Base-by-base conservation (phyloP, 169 alveolate genomes). In the Condylostoma magnum region DNA sequence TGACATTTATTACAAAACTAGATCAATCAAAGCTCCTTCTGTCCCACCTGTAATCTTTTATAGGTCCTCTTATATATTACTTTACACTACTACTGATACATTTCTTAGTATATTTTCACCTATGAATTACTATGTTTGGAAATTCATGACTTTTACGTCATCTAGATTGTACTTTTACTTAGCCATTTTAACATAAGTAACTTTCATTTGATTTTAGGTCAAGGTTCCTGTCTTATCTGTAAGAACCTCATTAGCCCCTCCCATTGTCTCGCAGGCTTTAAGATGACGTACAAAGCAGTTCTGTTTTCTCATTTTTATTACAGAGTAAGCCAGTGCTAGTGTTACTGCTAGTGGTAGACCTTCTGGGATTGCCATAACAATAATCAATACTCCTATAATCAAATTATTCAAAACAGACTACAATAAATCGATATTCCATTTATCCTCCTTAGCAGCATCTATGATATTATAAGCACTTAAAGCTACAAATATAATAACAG, bases 351-450 rank as follows among this genome's bases (percentile, higher is more conserved):
- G 76, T 34, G 96, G 96, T 0, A 87, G 83, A 34, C 96, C 96
- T 85, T 91, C 96, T 22, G 96, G 96, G 25, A 91, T 90, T 22
- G 94, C 94, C 22, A 91, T 94, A 25, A 88, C 96, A 22, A 91
- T 75, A 18, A 91, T 87, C 25, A 94, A 80, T 6, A 91, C 84
- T 22, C 94, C 96, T 12, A 88, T 78, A 37, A 88, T 88, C 22
- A 87, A 41, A 18, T 82, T 75, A 37, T 72, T 68, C 6, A 81
- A 80, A 56, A 83, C 75, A 22, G 58, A 79, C 66, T 82, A 82
- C 70, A 43, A 25, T 50, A 18, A 27, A 31, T 3, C 48, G n/a
- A n/a, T n/a, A 28, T 46, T 53, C 76, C 76, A 67, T 20, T 30
- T 28, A 6, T 30, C 36, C 15, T 67, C 34, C 2, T 18, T 34